Base-by-base conservation (phyloP, 75 land plant species). In the Pinus taeda region DNA sequence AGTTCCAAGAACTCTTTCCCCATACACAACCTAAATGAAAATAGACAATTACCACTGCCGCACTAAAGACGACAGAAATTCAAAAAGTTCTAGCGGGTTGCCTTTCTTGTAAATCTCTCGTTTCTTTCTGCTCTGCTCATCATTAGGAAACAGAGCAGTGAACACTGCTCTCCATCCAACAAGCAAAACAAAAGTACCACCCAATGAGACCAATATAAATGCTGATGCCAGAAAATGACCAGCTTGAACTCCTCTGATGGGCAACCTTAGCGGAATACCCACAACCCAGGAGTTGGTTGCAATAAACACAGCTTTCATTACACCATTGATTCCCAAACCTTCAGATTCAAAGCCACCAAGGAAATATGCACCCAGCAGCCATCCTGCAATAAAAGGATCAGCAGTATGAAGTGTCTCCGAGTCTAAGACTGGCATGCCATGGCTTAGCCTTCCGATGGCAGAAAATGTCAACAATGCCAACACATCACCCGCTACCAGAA, bases 51-150 rank as follows among this genome's bases (percentile, higher is more conserved):
- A 69, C 71, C 71, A 69, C 22, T 53, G 71, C 71, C 71, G 42
- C 53, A 69, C 71, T 42, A 69, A 69, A 69, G 71, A 69, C 7
- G 53, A 37, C 42, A 69, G 71, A 42, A 69, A 53, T 96, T 95
- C 95, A 85, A 95, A 85, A 76, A 95, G 84, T 76, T 95, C 97
- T 78, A 95, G 90, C 26, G 91, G 85, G 63, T 81, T 94, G 24
- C 98, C 98, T 74, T 83, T 81, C 73, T 81, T 87, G 81, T 88
- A 88, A 14, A 76, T 84, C 36, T 81, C 11, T 73, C 80, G 85
- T 75, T 80, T 85, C 55, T 82, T 82, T 71, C 83, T 83, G 64
- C 66, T 86, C 17, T 75, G 77, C 26, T 77, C 87, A 59, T 82
- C 81, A 62, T 75, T 76, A 9, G 94, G 79, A 55, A 91, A 78